A percentile compares a stretch with the other conserved stretches of the same genome.
Conservation (phyloP, 108 stramenopile genomes). For the Chaetoceros tenuissimus region DNA sequence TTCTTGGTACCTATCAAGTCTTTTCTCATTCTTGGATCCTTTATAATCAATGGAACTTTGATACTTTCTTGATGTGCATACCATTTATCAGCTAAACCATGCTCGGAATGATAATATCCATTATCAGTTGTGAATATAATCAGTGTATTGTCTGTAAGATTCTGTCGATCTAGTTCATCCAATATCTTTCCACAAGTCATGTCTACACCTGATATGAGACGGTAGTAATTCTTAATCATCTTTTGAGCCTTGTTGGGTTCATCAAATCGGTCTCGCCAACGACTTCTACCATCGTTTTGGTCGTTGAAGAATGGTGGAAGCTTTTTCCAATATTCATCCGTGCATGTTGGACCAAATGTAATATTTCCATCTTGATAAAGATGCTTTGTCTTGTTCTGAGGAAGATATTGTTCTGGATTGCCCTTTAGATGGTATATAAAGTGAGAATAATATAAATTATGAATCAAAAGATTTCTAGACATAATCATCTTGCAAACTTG, state of each 20-base stretch:
- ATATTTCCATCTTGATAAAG: neutral
- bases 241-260: slow-evolving; percentile 41
- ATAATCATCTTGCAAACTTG: no score
- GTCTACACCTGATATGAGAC: slow-evolving; percentile 77
- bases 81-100: slow-evolving; percentile 75
- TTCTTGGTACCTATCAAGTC: slow-evolving; percentile 34
- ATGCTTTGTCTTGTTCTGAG: neutral
- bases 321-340: no score
- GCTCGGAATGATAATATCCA: slow-evolving; percentile 45
- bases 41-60: slow-evolving; percentile 56
- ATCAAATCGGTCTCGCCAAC: slow-evolving; percentile 59
- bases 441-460: no score
- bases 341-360: no score
- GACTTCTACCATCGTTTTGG: neutral
- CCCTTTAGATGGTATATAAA: no score
- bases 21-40: slow-evolving; percentile 55
- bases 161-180: slow-evolving; percentile 36
- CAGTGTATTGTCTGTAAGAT: slow-evolving; percentile 41
- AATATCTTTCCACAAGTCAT: slow-evolving; percentile 35
- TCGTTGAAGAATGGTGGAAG: neutral
- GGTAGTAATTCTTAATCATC: slow-evolving; percentile 72
- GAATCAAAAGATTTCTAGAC: no score
- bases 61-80: slow-evolving; percentile 65
- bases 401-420: neutral
- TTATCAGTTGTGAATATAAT: slow-evolving; percentile 72